Percentiles rank a stretch among this genome's conserved stretches.
These are phyloP conservation scores for Globisporangium canariense DNA, from an alignment of 352 stramenopile species.

Conservation along the genomic window DNA sequence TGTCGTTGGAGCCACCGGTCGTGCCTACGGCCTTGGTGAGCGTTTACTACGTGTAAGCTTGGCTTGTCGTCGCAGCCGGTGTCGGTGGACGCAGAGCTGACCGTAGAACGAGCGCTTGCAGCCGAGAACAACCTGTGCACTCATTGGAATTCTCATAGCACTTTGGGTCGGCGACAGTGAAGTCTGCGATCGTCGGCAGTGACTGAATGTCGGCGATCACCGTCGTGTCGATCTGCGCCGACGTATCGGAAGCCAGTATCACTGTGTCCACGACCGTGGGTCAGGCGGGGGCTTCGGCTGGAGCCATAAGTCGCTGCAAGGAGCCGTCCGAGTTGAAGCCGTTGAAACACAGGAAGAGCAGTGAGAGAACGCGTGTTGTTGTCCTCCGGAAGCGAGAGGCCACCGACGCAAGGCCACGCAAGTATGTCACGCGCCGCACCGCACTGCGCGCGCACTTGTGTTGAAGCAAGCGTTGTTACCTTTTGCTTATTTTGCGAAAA, in stretches of 20 bases:
- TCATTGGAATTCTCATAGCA: conserved; percentile 63
- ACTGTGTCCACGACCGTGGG: conserved; percentile 35
- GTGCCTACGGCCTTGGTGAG: conserved; percentile 18
- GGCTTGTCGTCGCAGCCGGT: conserved; percentile 4
- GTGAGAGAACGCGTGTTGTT: too few relatives aligned
- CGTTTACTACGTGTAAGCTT: not conserved
- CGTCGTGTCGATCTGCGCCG: conserved; percentile 26
- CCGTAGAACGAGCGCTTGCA: conserved; percentile 60
- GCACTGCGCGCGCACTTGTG: too few relatives aligned
- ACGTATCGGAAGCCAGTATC: conserved; percentile 24
- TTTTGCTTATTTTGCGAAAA: too few relatives aligned
- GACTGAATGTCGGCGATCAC: conserved; percentile 26
- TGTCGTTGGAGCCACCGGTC: conserved; percentile 24
- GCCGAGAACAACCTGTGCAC: conserved; percentile 38
- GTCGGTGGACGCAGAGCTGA: conserved; percentile 37
- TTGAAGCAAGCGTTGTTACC: too few relatives aligned
- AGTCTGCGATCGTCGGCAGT: conserved; percentile 39
- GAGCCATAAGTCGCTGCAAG: too few relatives aligned
- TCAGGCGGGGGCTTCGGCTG: too few relatives aligned
- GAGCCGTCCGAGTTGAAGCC: too few relatives aligned
- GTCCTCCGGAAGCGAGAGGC: too few relatives aligned
- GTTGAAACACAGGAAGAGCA: too few relatives aligned
- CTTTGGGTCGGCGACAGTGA: conserved; percentile 46
- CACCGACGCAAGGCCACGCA: too few relatives aligned
- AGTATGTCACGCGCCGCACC: too few relatives aligned